phyloP scores from a whole-genome alignment of 192 early-diverging fungal species.

The Lobosporangium transversale region DNA sequence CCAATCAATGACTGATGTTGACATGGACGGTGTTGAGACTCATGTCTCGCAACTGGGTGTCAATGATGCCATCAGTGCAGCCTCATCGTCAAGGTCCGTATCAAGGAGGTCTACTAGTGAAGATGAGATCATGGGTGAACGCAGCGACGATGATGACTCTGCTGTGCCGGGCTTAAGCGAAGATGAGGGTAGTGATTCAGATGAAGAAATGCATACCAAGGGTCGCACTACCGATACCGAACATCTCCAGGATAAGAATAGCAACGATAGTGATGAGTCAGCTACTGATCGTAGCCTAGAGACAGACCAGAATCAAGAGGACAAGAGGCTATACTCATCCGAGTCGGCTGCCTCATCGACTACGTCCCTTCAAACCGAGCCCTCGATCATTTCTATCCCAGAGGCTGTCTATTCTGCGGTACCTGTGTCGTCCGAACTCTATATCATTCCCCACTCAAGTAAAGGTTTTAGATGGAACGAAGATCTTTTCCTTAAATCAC shows the following conservation, averaged over 20 bases:
- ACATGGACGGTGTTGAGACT: conserved; percentile 29
- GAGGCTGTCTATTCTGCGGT: conserved; percentile 42
- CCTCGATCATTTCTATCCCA: conserved; percentile 20
- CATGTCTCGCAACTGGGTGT: conserved; percentile 10
- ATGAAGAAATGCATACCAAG: neutral
- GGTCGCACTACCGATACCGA: neutral
- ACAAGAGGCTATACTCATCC: neutral
- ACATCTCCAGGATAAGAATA: neutral
- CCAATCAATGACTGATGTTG: neutral
- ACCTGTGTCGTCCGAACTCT: conserved; percentile 28
- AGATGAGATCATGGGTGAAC: neutral
- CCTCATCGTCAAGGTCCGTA: neutral
- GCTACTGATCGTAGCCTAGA: neutral
- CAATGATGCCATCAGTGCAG: neutral
- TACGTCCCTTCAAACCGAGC: conserved; percentile 7
- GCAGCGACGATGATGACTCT: conserved; percentile 4
- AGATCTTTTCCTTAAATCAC: conserved; percentile 44
- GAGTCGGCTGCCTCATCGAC: conserved; percentile 4
- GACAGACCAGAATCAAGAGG: neutral
- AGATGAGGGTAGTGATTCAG: conserved; percentile 6
- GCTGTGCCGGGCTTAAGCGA: conserved; percentile 8
- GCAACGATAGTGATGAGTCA: neutral
- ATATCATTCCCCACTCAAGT: conserved; percentile 45
- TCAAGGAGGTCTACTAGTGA: neutral
- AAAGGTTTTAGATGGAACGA: conserved; percentile 48